Evolutionary conservation across 495 filamentous ascomycete species (phyloP).

Genomic region (Penicillium canescens): DNA sequence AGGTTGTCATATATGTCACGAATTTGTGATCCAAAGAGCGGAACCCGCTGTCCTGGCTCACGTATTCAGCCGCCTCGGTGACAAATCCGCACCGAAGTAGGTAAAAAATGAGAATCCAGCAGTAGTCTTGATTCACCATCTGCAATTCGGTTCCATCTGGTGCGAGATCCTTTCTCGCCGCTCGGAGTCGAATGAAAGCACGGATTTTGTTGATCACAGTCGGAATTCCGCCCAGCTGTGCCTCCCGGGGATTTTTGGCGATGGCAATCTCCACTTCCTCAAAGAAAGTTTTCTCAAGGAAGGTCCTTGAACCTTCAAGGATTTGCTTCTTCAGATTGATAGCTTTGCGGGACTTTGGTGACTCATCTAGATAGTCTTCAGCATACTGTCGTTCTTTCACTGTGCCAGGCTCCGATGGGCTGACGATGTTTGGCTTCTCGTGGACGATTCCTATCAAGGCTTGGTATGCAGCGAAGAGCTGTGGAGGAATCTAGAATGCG

Average conservation of each 20-base stretch:
- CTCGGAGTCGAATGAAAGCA: constrained; percentile 80
- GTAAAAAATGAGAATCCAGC: constrained; percentile 93
- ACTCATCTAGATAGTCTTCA: constrained; percentile 69
- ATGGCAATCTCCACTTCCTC: constrained; percentile 72
- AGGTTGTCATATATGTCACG: constrained; percentile 81
- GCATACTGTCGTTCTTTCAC: constrained; percentile 77
- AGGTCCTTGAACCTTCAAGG: constrained; percentile 71
- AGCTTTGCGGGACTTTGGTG: constrained; percentile 58
- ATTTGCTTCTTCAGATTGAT: constrained; percentile 70
- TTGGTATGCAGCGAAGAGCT: constrained; percentile 75
- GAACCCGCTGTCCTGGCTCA: constrained; percentile 77
- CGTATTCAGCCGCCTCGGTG: constrained; percentile 81
- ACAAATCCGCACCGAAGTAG: constrained; percentile 85
- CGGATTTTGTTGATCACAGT: constrained; percentile 86
- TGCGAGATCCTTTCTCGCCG: constrained; percentile 74
- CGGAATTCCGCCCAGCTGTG: constrained; percentile 85
- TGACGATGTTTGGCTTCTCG: constrained; percentile 58
- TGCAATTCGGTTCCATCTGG: constrained; percentile 74
- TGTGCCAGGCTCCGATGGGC: constrained; percentile 51
- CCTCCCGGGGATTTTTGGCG: constrained; percentile 80
- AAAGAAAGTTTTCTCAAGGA: constrained; percentile 74
- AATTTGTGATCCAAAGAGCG: constrained; percentile 89
- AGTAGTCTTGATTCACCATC: constrained; percentile 70
- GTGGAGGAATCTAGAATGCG: constrained; percentile 51
- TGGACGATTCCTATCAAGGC: constrained; percentile 72